Evolutionary conservation across 2,329 filamentous ascomycete species (phyloP).

Genomic region (Fusarium redolens): DNA sequence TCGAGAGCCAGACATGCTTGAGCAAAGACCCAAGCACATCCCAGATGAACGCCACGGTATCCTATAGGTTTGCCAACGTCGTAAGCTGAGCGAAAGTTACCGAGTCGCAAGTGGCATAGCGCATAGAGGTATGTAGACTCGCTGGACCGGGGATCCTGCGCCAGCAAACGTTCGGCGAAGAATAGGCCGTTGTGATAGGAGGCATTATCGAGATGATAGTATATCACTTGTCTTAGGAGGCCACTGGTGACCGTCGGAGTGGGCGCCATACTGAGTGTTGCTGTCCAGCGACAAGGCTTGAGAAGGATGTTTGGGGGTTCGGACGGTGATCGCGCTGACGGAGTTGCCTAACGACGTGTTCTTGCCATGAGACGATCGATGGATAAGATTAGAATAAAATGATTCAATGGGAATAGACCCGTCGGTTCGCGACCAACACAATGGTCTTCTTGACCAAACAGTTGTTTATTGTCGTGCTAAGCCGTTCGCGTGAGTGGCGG

Average conservation of each 20-base stretch:
- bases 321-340: constrained; percentile 28
- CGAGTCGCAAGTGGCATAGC: constrained; percentile 84
- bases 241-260: constrained; percentile 61
- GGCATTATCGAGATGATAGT: constrained; percentile 88
- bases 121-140: constrained; percentile 87
- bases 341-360: constrained; percentile 40
- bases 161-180: constrained; percentile 86
- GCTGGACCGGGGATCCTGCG: constrained; percentile 82
- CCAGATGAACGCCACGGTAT: constrained; percentile 78
- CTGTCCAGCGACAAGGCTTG: constrained; percentile 33
- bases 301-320: constrained; percentile 14
- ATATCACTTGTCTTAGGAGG: constrained; percentile 68
- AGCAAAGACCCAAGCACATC: constrained; percentile 91
- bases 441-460: constrained; percentile 12
- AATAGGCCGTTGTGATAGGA: constrained; percentile 92
- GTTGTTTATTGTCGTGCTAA: constrained; percentile 33
- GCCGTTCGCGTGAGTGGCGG: constrained; percentile 42
- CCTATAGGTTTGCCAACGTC: constrained; percentile 81
- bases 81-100: constrained; percentile 86
- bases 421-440: constrained; percentile 11
- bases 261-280: constrained; percentile 61
- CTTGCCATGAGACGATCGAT: constrained; percentile 44
- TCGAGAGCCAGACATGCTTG: constrained; percentile 87
- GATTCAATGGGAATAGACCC: constrained; percentile 10
- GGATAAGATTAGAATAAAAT: neutral